phyloP scores from a whole-genome alignment of 2,329 filamentous ascomycete species.

The Triangularia verruculosa region DNA sequence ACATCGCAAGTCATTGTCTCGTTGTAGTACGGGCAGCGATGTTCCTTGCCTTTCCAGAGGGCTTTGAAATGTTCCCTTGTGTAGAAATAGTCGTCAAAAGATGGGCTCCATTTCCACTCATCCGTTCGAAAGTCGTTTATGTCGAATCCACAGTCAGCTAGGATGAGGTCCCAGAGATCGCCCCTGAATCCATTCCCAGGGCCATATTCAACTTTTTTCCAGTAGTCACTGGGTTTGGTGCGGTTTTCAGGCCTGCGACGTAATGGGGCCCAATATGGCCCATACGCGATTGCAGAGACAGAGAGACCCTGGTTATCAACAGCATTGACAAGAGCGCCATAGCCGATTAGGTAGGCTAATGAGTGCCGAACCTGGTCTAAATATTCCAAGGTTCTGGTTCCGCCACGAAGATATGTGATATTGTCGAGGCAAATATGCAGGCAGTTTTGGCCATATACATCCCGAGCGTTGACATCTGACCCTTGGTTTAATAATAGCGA shows the following conservation, averaged over 20 bases:
- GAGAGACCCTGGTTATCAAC: no score
- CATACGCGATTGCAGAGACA: no score
- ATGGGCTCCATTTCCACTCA: not conserved
- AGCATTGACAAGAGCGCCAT: no score
- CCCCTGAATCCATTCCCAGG: not conserved
- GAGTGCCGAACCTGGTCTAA: no score
- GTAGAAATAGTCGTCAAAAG: not conserved
- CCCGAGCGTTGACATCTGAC: not conserved
- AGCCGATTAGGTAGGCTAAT: no score
- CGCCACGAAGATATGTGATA: no score
- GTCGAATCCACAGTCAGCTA: slow-evolving; percentile 2
- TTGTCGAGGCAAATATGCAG: not conserved
- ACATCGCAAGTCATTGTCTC: not conserved
- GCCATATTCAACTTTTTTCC: no score
- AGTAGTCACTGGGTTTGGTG: no score
- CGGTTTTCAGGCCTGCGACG: no score
- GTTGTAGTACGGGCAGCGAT: slow-evolving; percentile 7
- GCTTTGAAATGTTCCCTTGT: not conserved
- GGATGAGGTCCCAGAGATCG: slow-evolving; percentile 7
- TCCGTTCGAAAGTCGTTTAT: not conserved
- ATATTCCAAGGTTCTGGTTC: no score
- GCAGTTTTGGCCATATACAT: not conserved
- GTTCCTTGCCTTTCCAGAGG: slow-evolving; percentile 2
- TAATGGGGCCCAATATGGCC: not conserved
- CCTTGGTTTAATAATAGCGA: not conserved